phyloP scores from a whole-genome alignment of 169 alveolate genomes.

The Cryptosporidium parvum region DNA sequence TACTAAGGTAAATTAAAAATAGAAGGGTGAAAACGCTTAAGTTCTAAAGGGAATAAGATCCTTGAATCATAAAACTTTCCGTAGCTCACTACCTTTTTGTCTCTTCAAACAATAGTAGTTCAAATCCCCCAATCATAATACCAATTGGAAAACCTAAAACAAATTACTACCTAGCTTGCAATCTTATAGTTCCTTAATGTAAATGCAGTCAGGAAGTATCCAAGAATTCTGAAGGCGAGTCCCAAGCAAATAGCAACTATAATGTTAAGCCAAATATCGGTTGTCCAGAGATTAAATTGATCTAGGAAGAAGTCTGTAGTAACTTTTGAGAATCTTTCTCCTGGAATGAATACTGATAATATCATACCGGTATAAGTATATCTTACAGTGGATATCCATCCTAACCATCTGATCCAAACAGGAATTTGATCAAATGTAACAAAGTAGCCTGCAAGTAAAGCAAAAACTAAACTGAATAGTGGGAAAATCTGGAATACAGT shows the following conservation, averaged over 20 bases:
- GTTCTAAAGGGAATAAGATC: background rate
- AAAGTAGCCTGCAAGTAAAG: conserved; percentile 83
- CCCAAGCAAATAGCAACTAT: conserved; percentile 30
- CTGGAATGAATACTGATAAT: conserved; percentile 61
- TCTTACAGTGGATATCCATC: conserved; percentile 81
- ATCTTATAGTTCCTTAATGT: conserved; percentile 33
- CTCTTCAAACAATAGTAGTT: no score
- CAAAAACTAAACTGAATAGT: conserved; percentile 21
- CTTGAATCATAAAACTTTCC: background rate
- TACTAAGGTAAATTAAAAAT: no score
- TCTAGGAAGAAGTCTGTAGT: conserved; percentile 56
- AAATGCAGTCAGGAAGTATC: conserved; percentile 49
- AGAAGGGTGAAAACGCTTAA: background rate
- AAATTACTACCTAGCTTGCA: conserved; percentile 7
- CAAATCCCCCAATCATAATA: background rate
- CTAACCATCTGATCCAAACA: conserved; percentile 80
- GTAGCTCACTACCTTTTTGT: background rate
- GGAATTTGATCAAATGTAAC: conserved; percentile 83
- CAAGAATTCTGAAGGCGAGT: conserved; percentile 44
- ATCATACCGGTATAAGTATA: conserved; percentile 79
- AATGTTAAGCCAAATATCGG: conserved; percentile 25
- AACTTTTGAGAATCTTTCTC: conserved; percentile 35
- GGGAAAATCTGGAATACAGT: conserved; percentile 53
- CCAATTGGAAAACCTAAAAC: background rate
- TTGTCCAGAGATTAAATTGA: conserved; percentile 42